A percentile compares a stretch with the other conserved stretches of the same genome.
These are phyloP conservation scores for Colletotrichum caudatum DNA, from an alignment of 2,329 filamentous ascomycete species.

Conservation along the genomic window DNA sequence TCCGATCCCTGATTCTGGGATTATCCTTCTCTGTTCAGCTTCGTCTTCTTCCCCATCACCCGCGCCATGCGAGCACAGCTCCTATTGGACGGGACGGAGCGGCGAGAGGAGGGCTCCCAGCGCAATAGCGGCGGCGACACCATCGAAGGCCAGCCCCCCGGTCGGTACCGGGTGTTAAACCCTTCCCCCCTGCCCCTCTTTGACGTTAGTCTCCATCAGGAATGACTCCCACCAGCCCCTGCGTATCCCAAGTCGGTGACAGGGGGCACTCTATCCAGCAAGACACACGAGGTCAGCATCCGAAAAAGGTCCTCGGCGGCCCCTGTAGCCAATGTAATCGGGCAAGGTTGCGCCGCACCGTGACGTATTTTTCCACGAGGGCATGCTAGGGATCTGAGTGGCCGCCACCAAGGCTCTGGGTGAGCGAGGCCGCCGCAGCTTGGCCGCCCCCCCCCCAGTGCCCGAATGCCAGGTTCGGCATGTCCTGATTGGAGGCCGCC, in stretches of 20 bases:
- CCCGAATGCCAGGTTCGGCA: conserved; percentile 38
- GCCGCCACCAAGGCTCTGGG: conserved; percentile 37
- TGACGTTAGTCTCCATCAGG: conserved; percentile 23
- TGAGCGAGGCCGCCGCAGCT: conserved; percentile 28
- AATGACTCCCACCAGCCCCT: conserved; percentile 16
- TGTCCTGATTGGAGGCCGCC: conserved; percentile 42
- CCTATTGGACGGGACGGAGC: conserved; percentile 21
- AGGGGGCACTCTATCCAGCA: conserved; percentile 20
- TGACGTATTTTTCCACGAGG: conserved; percentile 37
- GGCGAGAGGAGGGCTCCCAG: conserved; percentile 29
- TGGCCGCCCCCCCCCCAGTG: conserved; percentile 5
- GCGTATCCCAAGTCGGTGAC: conserved; percentile 18
- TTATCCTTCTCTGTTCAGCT: conserved; percentile 27
- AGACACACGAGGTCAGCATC: conserved; percentile 16
- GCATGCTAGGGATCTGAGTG: conserved; percentile 38
- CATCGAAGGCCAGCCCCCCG: conserved; percentile 13
- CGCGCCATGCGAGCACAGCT: conserved; percentile 5
- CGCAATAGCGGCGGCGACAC: conserved; percentile 40
- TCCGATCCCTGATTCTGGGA: conserved; percentile 32
- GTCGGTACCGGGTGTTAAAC: conserved; percentile 19
- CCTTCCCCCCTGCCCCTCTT: conserved; percentile 13
- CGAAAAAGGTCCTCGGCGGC: conserved; percentile 7
- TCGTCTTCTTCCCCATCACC: conserved; percentile 2
- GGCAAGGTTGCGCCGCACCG: conserved; percentile 38
- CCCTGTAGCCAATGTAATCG: conserved; percentile 33